Conservation (phyloP, 345 rosid genomes). For the Eucalyptus rudis region DNA sequence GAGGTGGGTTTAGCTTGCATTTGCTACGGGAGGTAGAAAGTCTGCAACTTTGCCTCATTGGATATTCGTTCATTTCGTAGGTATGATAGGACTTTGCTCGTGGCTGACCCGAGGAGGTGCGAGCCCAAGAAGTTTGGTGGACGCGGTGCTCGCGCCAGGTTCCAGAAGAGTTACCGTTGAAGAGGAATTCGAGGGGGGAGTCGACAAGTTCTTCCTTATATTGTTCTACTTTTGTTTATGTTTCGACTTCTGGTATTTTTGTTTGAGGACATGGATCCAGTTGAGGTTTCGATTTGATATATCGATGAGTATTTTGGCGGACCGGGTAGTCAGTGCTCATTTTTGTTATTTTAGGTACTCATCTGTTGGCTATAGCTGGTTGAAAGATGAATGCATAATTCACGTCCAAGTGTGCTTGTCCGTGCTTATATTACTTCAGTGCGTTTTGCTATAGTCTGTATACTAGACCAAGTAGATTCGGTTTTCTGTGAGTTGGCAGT, state of each 20-base stretch:
- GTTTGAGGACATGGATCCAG: neutral
- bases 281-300: neutral
- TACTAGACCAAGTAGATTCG: neutral
- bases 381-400: neutral
- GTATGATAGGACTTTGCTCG: slow-evolving; percentile 70
- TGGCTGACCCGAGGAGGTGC: slow-evolving; percentile 87
- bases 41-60: neutral
- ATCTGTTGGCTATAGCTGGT: neutral
- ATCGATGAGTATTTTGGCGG: neutral
- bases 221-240: neutral
- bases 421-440: neutral
- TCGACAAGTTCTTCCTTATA: neutral
- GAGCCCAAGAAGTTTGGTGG: slow-evolving; percentile 99
- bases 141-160: slow-evolving; percentile 86
- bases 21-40: neutral
- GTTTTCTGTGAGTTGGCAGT: neutral
- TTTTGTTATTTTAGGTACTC: neutral
- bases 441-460: neutral
- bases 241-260: neutral
- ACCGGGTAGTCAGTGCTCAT: neutral
- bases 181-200: neutral
- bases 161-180: slow-evolving; percentile 96
- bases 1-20: neutral
- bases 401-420: neutral
- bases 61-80: neutral